Base-by-base conservation (phyloP, 1,284 basidiomycete species). In the Ustilago nuda region DNA sequence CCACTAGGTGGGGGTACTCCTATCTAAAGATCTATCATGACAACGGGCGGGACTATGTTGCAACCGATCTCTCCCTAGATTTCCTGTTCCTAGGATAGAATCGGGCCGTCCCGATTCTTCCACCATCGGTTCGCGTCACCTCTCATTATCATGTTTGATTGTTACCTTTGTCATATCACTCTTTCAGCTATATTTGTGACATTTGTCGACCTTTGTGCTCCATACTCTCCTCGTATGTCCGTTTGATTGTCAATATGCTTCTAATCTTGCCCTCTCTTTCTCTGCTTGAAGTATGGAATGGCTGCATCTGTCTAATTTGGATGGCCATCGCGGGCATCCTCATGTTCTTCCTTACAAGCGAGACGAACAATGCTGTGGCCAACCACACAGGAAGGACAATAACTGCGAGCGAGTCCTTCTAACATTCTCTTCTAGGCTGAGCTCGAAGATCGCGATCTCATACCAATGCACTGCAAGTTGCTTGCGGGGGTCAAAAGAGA, bases 121-220 rank as follows among this genome's bases (percentile, higher is more conserved):
- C n/a, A n/a, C n/a, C n/a, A n/a, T n/a, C n/a, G n/a, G n/a, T n/a
- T n/a, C n/a, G n/a, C n/a, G n/a, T n/a, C n/a, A n/a, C n/a, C n/a
- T n/a, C n/a, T n/a, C n/a, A n/a, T n/a, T n/a, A n/a, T n/a, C n/a
- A n/a, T n/a, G n/a, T n/a, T n/a, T n/a, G n/a, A n/a, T n/a, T n/a
- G n/a, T n/a, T n/a, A n/a, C n/a, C n/a, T n/a, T n/a, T n/a, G n/a
- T n/a, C n/a, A n/a, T 43, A 15, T 3, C 15, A 13, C 39, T 15
- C 39, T 41, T 2, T 13, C 1, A 41, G 13, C 23, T 12, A 57
- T 12, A 13, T 9, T 46, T 57, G 30, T 72, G 69, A 72, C 69
- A 66, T 66, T 60, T 27, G 56, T 36, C 68, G 30, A 53, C 37
- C 58, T 32, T 58, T 54, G 48, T 58, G 50, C 58, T 33, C 55